These are phyloP conservation scores for Flaveria floridana DNA, from an alignment of 140 eudicot genomes.

Conservation along the genomic window DNA sequence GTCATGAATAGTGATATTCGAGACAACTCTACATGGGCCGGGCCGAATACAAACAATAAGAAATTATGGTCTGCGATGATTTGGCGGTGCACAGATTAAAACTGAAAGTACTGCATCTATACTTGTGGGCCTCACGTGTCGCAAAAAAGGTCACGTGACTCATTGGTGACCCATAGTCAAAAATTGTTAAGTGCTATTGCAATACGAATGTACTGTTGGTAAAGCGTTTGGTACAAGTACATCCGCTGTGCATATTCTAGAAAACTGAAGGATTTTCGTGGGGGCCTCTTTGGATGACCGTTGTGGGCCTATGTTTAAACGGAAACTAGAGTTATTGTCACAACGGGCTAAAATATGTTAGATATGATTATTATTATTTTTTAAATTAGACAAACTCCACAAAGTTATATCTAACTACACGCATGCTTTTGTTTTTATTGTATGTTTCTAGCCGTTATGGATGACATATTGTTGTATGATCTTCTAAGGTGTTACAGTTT, in stretches of 20 bases:
- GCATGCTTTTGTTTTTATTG: not conserved
- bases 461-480: not conserved
- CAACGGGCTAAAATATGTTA: slow-evolving; percentile 17
- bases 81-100: slow-evolving; percentile 30
- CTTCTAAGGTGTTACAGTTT: too few species aligned
- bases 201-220: slow-evolving; percentile 21
- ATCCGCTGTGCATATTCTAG: not conserved
- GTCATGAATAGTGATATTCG: slow-evolving; percentile 27
- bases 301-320: slow-evolving; percentile 32
- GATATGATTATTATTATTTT: not conserved
- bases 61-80: slow-evolving; percentile 13
- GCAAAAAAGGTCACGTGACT: slow-evolving; percentile 27
- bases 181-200: not conserved
- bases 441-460: not conserved
- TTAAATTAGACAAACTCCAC: not conserved
- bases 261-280: slow-evolving; percentile 23
- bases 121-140: slow-evolving; percentile 31
- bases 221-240: slow-evolving; percentile 21
- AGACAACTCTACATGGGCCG: slow-evolving; percentile 26
- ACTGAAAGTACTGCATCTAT: slow-evolving; percentile 1
- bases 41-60: not conserved
- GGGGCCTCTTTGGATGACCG: slow-evolving; percentile 29
- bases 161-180: slow-evolving; percentile 13
- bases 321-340: slow-evolving; percentile 17
- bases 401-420: too few species aligned